Percentiles rank a stretch among this genome's conserved stretches.
phyloP scores from a whole-genome alignment of 441 rosid species.

The Capsella rubella region DNA sequence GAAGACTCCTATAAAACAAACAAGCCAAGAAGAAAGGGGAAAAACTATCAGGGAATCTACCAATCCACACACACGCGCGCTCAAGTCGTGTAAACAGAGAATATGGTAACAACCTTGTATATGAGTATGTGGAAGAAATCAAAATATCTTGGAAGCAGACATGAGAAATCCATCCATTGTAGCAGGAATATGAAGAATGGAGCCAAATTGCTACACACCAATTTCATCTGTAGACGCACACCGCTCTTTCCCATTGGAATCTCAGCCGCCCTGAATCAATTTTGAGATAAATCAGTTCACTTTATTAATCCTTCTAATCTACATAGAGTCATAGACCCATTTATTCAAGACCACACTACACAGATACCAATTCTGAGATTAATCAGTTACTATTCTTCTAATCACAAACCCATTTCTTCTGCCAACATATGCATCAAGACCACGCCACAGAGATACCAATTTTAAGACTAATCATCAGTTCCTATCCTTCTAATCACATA shows the following conservation, averaged over 20 bases:
- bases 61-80: background rate
- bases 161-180: conserved; percentile 87
- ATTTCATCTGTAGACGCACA: conserved; percentile 77
- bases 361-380: background rate
- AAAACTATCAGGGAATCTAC: conserved; percentile 34
- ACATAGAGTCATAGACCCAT: background rate
- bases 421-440: conserved; percentile 10
- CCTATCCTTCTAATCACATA: background rate
- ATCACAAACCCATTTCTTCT: background rate
- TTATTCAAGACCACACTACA: conserved; percentile 6
- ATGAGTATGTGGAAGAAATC: conserved; percentile 83
- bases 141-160: conserved; percentile 82
- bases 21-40: conserved; percentile 28
- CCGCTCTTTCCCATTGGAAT: conserved; percentile 86
- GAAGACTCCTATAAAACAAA: conserved; percentile 39
- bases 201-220: conserved; percentile 84
- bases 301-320: conserved; percentile 3
- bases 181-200: conserved; percentile 78
- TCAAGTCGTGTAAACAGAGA: conserved; percentile 2
- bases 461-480: background rate
- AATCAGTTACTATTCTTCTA: conserved; percentile 7
- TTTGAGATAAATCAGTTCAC: conserved; percentile 1
- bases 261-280: conserved; percentile 69
- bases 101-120: conserved; percentile 63
- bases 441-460: background rate